Evolutionary conservation across 768 basidiomycete genomes (phyloP).

Genomic region (Kwoniella newhampshirensis): DNA sequence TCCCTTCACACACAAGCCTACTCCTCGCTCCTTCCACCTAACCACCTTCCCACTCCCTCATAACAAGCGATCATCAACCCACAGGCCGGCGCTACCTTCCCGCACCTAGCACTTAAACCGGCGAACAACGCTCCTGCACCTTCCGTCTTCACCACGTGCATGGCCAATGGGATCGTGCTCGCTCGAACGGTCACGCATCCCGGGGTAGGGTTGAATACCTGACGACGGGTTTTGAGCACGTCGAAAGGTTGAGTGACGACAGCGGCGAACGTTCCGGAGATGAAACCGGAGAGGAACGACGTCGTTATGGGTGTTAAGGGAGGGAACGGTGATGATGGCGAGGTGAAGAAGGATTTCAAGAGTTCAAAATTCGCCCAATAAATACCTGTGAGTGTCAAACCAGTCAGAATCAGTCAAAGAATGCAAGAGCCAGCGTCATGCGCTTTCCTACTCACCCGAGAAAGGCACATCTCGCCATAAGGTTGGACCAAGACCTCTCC

Average conservation of each 20-base stretch:
- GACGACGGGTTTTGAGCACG: slow-evolving; percentile 90
- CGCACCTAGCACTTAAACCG: slow-evolving; percentile 80
- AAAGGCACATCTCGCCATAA: slow-evolving; percentile 98
- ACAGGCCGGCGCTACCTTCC: slow-evolving; percentile 95
- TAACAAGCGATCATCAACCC: slow-evolving; percentile 97
- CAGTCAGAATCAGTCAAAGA: too few relatives aligned
- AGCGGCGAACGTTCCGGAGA: slow-evolving; percentile 80
- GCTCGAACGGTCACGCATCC: slow-evolving; percentile 49
- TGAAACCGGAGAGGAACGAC: slow-evolving; percentile 85
- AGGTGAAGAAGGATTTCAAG: slow-evolving; percentile 66
- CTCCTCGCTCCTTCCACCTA: slow-evolving; percentile 31
- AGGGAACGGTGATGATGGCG: slow-evolving; percentile 54
- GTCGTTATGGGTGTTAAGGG: slow-evolving; percentile 59
- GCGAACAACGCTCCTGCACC: slow-evolving; percentile 76
- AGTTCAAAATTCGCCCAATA: slow-evolving; percentile 96
- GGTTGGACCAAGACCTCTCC: slow-evolving; percentile 87
- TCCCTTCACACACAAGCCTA: too few relatives aligned
- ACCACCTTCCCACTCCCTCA: slow-evolving; percentile 62
- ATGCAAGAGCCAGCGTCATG: too few relatives aligned
- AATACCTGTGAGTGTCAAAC: slow-evolving; percentile 53
- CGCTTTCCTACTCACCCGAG: slow-evolving; percentile 61
- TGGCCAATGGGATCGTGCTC: slow-evolving; percentile 65
- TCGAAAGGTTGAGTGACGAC: slow-evolving; percentile 92
- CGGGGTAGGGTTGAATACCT: slow-evolving; percentile 60
- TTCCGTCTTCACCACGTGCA: slow-evolving; percentile 73